Evolutionary conservation across 352 stramenopile genomes (phyloP).

Genomic region (Phytophthora fragariae): DNA sequence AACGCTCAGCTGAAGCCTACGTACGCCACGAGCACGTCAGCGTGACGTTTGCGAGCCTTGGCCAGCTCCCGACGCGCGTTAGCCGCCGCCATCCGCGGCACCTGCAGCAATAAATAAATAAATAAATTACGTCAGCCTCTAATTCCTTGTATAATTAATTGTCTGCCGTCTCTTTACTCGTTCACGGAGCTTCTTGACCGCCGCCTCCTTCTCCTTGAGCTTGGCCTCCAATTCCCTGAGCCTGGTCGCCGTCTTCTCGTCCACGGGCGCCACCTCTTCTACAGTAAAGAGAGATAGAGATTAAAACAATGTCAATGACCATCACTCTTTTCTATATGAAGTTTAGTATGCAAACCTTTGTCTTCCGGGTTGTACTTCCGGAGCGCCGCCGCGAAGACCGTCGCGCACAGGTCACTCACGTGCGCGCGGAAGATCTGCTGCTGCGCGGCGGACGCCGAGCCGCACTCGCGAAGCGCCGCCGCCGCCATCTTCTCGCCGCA

Average conservation of each 20-base stretch:
- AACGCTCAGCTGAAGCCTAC: background rate
- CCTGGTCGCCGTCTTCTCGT: slow-evolving; percentile 50
- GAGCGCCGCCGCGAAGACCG: slow-evolving; percentile 69
- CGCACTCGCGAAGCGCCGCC: slow-evolving; percentile 60
- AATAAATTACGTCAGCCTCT: background rate
- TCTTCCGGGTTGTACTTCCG: slow-evolving; percentile 76
- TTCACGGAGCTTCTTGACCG: slow-evolving; percentile 66
- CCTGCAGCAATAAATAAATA: slow-evolving; percentile 28
- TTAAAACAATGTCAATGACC: background rate
- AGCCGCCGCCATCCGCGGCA: slow-evolving; percentile 59
- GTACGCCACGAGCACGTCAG: slow-evolving; percentile 59
- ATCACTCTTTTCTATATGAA: background rate
- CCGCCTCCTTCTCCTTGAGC: slow-evolving; percentile 62
- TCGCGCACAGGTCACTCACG: slow-evolving; percentile 78
- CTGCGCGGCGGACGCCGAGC: slow-evolving; percentile 59
- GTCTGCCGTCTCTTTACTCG: slow-evolving; percentile 33
- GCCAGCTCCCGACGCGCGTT: slow-evolving; percentile 61
- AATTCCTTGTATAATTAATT: background rate
- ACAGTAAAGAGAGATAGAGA: background rate
- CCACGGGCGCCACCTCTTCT: slow-evolving; percentile 75
- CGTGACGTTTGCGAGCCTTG: slow-evolving; percentile 62
- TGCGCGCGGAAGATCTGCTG: slow-evolving; percentile 82
- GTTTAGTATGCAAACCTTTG: slow-evolving; percentile 44
- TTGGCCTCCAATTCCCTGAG: slow-evolving; percentile 58
- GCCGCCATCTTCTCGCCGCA: slow-evolving; percentile 66